These are phyloP conservation scores for Radiomyces spectabilis DNA, from an alignment of 192 early-diverging fungal species.

Conservation along the genomic window DNA sequence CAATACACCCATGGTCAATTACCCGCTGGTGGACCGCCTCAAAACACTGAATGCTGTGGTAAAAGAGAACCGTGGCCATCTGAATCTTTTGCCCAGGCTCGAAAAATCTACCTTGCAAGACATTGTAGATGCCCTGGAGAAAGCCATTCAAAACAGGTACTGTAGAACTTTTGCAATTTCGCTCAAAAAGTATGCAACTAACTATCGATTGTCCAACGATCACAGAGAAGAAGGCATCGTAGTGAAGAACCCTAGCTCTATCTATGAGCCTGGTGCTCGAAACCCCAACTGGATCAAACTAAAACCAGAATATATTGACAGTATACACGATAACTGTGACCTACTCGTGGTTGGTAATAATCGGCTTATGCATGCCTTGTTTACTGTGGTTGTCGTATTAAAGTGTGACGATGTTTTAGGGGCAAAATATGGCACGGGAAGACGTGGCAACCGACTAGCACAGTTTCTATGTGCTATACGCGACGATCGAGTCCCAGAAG, in stretches of 20 bases:
- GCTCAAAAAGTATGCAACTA: not conserved
- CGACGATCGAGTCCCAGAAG: slow-evolving; percentile 24
- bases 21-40: slow-evolving; percentile 47
- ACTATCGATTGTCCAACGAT: not conserved
- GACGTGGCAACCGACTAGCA: slow-evolving; percentile 42
- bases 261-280: slow-evolving; percentile 47
- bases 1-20: slow-evolving; percentile 47
- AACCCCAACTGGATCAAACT: slow-evolving; percentile 65
- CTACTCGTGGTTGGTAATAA: slow-evolving; percentile 60
- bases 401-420: not conserved
- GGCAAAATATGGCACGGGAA: slow-evolving; percentile 53
- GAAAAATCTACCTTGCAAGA: slow-evolving; percentile 47
- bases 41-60: slow-evolving; percentile 43
- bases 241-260: slow-evolving; percentile 58
- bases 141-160: slow-evolving; percentile 52
- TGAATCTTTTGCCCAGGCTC: slow-evolving; percentile 48
- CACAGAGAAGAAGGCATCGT: slow-evolving; percentile 52
- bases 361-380: too few relatives aligned
- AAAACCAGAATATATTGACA: slow-evolving; percentile 73
- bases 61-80: slow-evolving; percentile 37
- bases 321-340: slow-evolving; percentile 63
- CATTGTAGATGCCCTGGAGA: slow-evolving; percentile 50
- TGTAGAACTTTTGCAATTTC: not conserved
- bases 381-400: not conserved
- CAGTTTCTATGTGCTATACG: slow-evolving; percentile 54